Percentiles rank a stretch among this genome's conserved stretches.
These are phyloP conservation scores for Termitomyces sp. DNA, from an alignment of 768 basidiomycete genomes.

Conservation along the genomic window DNA sequence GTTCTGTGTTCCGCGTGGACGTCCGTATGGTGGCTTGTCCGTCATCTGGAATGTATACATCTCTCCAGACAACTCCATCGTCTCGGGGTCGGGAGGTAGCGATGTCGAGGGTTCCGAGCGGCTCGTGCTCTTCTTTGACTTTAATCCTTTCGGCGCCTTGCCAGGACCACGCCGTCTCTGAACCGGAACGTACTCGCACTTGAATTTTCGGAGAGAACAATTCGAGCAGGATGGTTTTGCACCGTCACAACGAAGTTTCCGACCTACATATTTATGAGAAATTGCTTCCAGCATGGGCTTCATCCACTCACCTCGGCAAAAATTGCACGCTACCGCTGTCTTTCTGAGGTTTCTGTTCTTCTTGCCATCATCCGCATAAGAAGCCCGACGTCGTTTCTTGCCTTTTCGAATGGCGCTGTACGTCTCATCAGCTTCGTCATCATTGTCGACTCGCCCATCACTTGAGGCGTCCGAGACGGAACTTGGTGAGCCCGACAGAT, in stretches of 20 bases:
- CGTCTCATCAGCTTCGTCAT: conserved; percentile 22
- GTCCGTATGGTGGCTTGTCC: conserved; percentile 16
- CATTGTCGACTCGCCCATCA: conserved; percentile 19
- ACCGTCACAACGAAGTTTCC: conserved; percentile 76
- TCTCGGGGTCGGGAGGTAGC: conserved; percentile 11
- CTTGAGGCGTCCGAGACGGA: conserved; percentile 18
- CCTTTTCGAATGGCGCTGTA: conserved; percentile 18
- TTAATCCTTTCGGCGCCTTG: conserved; percentile 63
- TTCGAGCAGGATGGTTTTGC: conserved; percentile 58
- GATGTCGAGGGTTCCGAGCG: conserved; percentile 16
- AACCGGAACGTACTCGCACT: conserved; percentile 51
- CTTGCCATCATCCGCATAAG: conserved; percentile 22
- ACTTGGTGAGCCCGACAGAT: conserved; percentile 15
- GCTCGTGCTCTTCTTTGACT: conserved; percentile 34
- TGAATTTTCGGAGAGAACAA: conserved; percentile 49
- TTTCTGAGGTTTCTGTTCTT: conserved; percentile 37
- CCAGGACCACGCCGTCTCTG: conserved; percentile 69
- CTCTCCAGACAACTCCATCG: conserved; percentile 26
- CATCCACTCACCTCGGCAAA: conserved; percentile 59
- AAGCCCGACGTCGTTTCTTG: conserved; percentile 27
- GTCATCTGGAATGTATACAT: conserved; percentile 27
- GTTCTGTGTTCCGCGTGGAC: conserved; percentile 20
- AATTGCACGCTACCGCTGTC: conserved; percentile 68
- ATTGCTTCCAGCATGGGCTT: background rate
- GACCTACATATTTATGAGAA: conserved; percentile 35